Evolutionary conservation across 148 eudicot genomes (phyloP), one percentile per base, ranked within the genome.

Genomic region (Amaranthus palmeri): DNA sequence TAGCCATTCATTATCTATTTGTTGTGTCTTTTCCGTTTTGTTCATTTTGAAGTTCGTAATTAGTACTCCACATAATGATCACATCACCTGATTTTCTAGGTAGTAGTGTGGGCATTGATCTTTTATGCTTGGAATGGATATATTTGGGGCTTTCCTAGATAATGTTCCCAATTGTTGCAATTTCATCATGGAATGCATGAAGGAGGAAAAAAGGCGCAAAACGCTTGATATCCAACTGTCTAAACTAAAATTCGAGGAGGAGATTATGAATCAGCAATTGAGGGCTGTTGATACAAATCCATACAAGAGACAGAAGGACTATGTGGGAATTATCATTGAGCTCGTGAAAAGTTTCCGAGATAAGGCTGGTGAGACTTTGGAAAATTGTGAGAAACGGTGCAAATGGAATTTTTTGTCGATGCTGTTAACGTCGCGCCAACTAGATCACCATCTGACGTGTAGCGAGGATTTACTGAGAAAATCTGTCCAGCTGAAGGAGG

Each of bases 261-360:
- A 1, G 3, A 60, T 52, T 54, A 68, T 68, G 71, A 42, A 12
- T 68, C 6, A 2, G 4, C 71, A 54, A 13, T 52, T 68, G 60
- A 68, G 54, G 44, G 48, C 8, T 12, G 71, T 40, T 6, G 58
- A 68, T 59, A 48, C 60, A 3, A 54, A 68, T 54, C 59, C 43
- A 10, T 25, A 57, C 60, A 68, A 25, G 46, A 68, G 54, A 8
- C 10, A n/a, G 60, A 68, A 54, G 60, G 18, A 53, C 8, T 11
- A 41, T 40, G 71, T 68, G 60, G 60, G 45, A 25, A 10, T 6
- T 53, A 13, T 36, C 60, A 12, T 53, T 52, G 13, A 41, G 18
- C 58, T 2, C 8, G 4, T 54, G 11, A 7, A 12, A 14, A 13
- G 12, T 0, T 68, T 68, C 71, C 12, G 42, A 53, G 48, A 11